phyloP scores from a whole-genome alignment of 225 moss, liverwort and hornwort genomes.

The Polytrichum formosum region DNA sequence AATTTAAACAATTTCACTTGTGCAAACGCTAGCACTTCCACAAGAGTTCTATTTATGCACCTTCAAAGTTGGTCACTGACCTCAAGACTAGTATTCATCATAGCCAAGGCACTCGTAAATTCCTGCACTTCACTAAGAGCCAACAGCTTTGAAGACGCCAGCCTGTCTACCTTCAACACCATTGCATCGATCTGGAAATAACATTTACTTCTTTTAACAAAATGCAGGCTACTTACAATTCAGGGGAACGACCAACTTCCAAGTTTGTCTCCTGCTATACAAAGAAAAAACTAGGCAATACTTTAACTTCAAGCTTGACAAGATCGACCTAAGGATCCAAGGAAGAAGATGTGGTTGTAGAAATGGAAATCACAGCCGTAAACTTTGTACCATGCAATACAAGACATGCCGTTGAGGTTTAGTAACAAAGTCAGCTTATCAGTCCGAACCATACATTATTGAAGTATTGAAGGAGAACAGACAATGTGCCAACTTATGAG shows the following conservation, averaged over 20 bases:
- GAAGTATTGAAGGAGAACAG: neutral
- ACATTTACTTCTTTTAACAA: neutral
- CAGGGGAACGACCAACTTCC: too few species aligned
- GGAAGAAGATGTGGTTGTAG: too few species aligned
- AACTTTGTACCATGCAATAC: too few species aligned
- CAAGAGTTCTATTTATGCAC: neutral
- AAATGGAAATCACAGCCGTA: too few species aligned
- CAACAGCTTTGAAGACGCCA: constrained; percentile 23
- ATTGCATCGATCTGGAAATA: constrained; percentile 27
- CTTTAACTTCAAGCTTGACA: too few species aligned
- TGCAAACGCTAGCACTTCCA: neutral
- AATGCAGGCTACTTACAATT: neutral
- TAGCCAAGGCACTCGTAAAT: constrained; percentile 28
- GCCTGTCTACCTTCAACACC: constrained; percentile 34
- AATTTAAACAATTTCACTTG: neutral
- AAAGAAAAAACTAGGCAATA: too few species aligned
- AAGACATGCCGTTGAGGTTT: too few species aligned
- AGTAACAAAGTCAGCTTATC: neutral
- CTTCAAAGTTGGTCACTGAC: constrained; percentile 9
- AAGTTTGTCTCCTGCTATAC: too few species aligned
- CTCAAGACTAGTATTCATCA: constrained; percentile 29
- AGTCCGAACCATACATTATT: neutral
- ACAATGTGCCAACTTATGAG: neutral
- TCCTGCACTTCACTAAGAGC: constrained; percentile 20
- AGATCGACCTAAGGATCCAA: too few species aligned